Base-by-base conservation (phyloP, 352 stramenopile species). In the Globisporangium splendens region DNA sequence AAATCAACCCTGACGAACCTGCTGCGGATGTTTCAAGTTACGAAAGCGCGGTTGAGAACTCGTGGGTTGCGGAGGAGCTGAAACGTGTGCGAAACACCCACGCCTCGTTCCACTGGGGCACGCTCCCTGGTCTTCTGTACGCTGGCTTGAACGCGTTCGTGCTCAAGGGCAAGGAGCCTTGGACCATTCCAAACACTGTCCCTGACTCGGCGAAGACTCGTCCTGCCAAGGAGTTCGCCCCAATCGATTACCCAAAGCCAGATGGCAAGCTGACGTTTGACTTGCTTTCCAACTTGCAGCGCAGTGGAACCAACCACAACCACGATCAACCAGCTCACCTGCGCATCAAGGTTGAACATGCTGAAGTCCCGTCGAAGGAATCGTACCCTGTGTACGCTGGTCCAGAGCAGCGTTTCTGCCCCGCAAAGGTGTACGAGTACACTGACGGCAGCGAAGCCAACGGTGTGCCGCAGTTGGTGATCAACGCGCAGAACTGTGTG, bases 401-500 rank as follows among this genome's bases (percentile, higher is more conserved):
- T 22, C 97, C 97, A 13, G 97, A 99, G 79, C 89, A 98, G 68
- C 86, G 96, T 15, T 99, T 99, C 65, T 99, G 97, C 72, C 97
- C 97, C 3, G 97, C 97, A 14, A 93, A 90, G 51, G 97, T 99
- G 10, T 99, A 99, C 78, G 97, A 99, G 77, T 99, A 99, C 77
- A 97, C 96, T 24, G 93, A 98, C 52, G 93, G 97, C 39, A 91
- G 79, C 52, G 79, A 94, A 54, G 70, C 79, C 21, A 85, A 94
- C 54, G 89, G 88, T 44, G 76, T 88, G 49, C 82, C 91, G 39
- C 89, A 98, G 75, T 79, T 99, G 24, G 95, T 99, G 49, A 99
- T 99, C 70, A 99, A 99, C 73, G 96, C 96, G 41, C 96, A 99
- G 76, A 99, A 99, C 78, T 99, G 97, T 71, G 91, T 99, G 46